Base-by-base conservation (phyloP, 169 alveolate genomes). In the Plasmodium cynomolgi region DNA sequence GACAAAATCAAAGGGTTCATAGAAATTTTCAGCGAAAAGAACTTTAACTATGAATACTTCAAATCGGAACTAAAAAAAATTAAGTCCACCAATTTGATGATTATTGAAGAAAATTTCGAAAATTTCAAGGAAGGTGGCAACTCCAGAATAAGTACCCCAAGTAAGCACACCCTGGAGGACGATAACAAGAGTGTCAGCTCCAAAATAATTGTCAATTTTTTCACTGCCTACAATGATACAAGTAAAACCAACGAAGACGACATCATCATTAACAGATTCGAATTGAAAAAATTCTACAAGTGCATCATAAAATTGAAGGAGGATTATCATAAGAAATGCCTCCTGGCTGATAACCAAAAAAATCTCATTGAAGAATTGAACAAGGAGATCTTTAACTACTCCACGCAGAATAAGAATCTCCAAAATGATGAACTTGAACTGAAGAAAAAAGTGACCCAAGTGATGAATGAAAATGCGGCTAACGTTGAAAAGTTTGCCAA, bases 1-100 rank as follows among this genome's bases (percentile, higher is more conserved):
- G 94, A 88, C n/a, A 88, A 80, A 41, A 88, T 88, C 72, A 88
- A 88, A 74, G 79, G 91, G n/a, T 81, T 88, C 56, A 88, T 88
- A 33, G 90, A 88, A 79, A 56, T 88, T 20, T 88, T 88, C 73
- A 58, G 83, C 44, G 90, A 80, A 88, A 80, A 79, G 33, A 88
- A 77, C 54, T 80, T 88, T 31, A 88, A 88, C 58, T 88, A 88
- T 88, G 90, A 79, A 39, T 81, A 37, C 34, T 88, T 88, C 54
- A 88, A 79, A 81, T 56, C 90, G 37, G 94, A 88, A 80, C 41
- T 88, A 8, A 88, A 80, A 62, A 88, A 88, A 80, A 79, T 88
- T 39, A 88, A 88, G 73, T 88, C 68, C 33, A 81, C 71, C 13
- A 88, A 88, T 88, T 88, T 88, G 44, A 80, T 88, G 94, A 68